These are phyloP conservation scores for Golubevia pallescens DNA, from an alignment of 1,284 basidiomycete species.

Conservation along the genomic window DNA sequence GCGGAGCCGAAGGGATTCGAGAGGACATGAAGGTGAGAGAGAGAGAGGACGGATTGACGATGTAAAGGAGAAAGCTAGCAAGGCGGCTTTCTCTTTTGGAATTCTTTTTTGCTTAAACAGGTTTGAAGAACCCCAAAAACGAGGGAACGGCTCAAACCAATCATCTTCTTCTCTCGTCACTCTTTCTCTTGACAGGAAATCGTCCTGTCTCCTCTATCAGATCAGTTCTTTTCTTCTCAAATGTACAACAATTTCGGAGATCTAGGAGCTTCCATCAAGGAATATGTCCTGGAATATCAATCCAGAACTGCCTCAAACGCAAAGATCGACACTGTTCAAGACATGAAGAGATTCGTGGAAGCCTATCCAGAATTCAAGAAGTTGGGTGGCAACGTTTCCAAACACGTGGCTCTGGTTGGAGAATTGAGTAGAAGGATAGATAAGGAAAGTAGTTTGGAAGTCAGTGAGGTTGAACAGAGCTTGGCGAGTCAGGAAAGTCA, in stretches of 20 bases:
- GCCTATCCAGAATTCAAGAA: conserved; percentile 98
- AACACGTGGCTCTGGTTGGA: conserved; percentile 95
- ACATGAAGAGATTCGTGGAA: conserved; percentile 80
- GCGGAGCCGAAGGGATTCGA: conserved; percentile 81
- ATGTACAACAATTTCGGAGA: conserved; percentile 95
- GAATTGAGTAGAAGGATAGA: conserved; percentile 91
- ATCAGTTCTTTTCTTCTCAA: conserved; percentile 92
- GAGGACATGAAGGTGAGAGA: conserved; percentile 85
- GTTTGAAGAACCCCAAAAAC: too few relatives aligned
- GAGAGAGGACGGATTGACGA: too few relatives aligned
- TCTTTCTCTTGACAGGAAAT: conserved; percentile 82
- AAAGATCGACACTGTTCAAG: conserved; percentile 90
- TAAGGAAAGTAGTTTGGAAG: conserved; percentile 75
- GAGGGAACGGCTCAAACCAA: too few relatives aligned
- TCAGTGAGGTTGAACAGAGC: conserved; percentile 95
- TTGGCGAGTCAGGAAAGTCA: conserved; percentile 87
- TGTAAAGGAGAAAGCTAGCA: too few relatives aligned
- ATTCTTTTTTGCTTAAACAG: too few relatives aligned
- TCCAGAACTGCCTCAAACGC: conserved; percentile 76
- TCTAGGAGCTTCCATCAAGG: conserved; percentile 87
- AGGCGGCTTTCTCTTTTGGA: too few relatives aligned
- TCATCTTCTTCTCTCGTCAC: too few relatives aligned
- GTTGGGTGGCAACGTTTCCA: conserved; percentile 95
- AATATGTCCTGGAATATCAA: conserved; percentile 94
- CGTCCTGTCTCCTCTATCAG: conserved; percentile 86